These are phyloP conservation scores for Neonectria faginata DNA, from an alignment of 2,329 filamentous ascomycete genomes.

Conservation along the genomic window DNA sequence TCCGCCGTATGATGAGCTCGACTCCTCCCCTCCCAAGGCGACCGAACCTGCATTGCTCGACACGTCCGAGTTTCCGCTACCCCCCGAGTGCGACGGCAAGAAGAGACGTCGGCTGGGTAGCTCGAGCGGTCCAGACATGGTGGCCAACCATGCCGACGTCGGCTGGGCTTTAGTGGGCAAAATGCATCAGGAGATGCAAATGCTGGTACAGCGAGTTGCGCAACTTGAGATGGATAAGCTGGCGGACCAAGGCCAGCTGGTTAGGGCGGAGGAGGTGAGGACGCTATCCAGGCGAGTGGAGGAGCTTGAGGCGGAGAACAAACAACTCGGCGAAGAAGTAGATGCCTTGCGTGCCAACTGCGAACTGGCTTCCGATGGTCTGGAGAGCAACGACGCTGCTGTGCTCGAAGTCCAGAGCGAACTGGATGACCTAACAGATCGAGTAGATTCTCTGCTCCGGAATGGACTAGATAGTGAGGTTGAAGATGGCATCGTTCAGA, in stretches of 20 bases:
- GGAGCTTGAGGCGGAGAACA: constrained; percentile 19
- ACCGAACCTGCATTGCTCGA: neutral
- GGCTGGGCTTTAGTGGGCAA: constrained; percentile 9
- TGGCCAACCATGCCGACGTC: neutral
- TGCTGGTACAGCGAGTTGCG: neutral
- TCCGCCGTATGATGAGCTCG: constrained; percentile 13
- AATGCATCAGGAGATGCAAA: constrained; percentile 19
- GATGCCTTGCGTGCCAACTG: constrained; percentile 16
- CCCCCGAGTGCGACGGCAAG: neutral
- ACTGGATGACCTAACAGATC: constrained; percentile 13
- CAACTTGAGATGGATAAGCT: neutral
- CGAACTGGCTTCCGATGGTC: constrained; percentile 6
- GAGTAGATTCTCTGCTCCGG: constrained; percentile 15
- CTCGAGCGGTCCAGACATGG: constrained; percentile 3
- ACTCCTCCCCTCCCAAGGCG: neutral
- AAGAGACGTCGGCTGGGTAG: constrained; percentile 14
- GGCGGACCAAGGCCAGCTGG: neutral
- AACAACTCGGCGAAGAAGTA: constrained; percentile 11
- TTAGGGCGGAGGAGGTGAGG: neutral
- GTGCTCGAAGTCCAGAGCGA: constrained; percentile 15
- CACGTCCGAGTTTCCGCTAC: neutral
- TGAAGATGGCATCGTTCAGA: constrained; percentile 20
- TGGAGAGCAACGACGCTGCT: constrained; percentile 12
- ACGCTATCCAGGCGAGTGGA: constrained; percentile 15
- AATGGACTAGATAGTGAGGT: constrained; percentile 20